These are phyloP conservation scores for Talaromyces funiculosus DNA, from an alignment of 2,329 filamentous ascomycete species.

Conservation along the genomic window DNA sequence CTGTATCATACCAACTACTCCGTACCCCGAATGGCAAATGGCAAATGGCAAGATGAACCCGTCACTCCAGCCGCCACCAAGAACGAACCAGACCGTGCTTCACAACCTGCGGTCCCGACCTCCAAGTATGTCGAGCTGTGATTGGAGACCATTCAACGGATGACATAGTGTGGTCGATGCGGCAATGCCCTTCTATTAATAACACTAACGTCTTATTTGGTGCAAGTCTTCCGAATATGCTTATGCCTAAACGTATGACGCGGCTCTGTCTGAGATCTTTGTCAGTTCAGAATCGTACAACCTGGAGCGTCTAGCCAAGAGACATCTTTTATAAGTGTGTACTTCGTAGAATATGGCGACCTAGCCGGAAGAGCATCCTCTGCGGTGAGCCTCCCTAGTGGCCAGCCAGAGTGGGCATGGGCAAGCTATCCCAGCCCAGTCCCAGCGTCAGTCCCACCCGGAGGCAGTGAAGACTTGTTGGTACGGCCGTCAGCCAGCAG, in stretches of 20 bases:
- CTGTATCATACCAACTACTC: neutral
- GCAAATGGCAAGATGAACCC: neutral
- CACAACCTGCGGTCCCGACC: conserved; percentile 1
- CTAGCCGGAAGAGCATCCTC: neutral
- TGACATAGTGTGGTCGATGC: conserved; percentile 1
- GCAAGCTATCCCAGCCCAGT: neutral
- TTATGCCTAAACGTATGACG: conserved; percentile 6
- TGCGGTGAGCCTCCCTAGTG: conserved; percentile 2
- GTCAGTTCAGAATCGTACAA: neutral
- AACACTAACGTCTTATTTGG: neutral
- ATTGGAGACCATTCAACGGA: neutral
- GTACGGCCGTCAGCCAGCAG: neutral
- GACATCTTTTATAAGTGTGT: no score
- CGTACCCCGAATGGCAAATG: neutral
- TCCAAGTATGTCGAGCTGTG: neutral
- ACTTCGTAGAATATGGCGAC: neutral
- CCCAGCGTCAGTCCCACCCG: neutral
- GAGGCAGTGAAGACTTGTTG: neutral
- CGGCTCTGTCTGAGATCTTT: conserved; percentile 6
- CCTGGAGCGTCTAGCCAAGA: neutral
- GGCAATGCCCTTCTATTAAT: conserved; percentile 4
- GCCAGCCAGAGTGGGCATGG: conserved; percentile 1
- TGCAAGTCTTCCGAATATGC: neutral
- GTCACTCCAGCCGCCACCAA: neutral
- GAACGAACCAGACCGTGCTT: conserved; percentile 1